Base-by-base conservation (phyloP, 768 basidiomycete species). In the Pisolithus sp. region DNA sequence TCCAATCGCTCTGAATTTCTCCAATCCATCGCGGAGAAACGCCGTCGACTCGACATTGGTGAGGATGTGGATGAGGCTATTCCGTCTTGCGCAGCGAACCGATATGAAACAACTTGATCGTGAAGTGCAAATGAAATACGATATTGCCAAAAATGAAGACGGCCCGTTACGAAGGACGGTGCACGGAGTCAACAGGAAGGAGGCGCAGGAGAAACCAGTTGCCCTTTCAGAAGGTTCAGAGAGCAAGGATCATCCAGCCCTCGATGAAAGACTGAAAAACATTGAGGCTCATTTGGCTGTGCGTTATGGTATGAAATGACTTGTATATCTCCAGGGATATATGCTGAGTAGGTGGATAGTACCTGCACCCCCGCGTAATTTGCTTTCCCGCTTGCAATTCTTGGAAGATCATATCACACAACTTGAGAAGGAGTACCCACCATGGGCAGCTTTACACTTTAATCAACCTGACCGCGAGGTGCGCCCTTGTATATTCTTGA, bases 381-480 rank as follows among this genome's bases (percentile, higher is more conserved):
- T 91, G 20, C 71, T 85, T 21, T 72, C 78, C 26, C 80, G 89
- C 1, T 68, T 92, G 17, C 80, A 80, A 55, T 82, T 80, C 55
- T 66, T 92, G 1, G 89, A 92, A 64, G 85, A 89, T 36, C 88
- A 90, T 59, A 76, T 92, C 53, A 74, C 86, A 36, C 76, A 76
- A 46, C 72, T 92, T 2, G 89, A 92, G 64, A 86, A 80, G 59
- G 87, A 89, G 48, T 90, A 88, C 59, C 89, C 89, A 3, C 86
- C 89, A 5, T 91, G 89, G 89, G 86, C 89, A 0, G 87, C 89
- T 7, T 69, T 91, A n/a, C 89, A 91, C 62, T 91, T 91, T 64
- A 89, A 86, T 51, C 89, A 92, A 62, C 89, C 89, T 3, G 77
- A 81, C 59, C 80, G 89, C 52, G 86, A 83, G 24, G 89, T 91